Evolutionary conservation across 192 early-diverging fungal genomes (phyloP).

Genomic region (Chytriomyces sp.): DNA sequence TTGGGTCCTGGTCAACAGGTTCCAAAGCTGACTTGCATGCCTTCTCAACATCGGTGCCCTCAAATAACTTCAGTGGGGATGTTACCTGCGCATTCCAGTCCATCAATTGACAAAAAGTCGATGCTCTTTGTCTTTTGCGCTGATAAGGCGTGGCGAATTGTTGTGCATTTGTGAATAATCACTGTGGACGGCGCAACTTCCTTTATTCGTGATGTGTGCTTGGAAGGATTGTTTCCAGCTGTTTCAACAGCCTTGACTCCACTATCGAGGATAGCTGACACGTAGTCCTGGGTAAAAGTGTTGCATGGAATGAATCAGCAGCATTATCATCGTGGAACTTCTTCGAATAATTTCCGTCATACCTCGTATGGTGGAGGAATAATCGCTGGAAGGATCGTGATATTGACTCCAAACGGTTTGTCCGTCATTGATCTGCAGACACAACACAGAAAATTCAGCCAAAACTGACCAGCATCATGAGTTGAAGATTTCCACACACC

Average conservation of each 20-base stretch:
- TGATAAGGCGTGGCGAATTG: slow-evolving; percentile 67
- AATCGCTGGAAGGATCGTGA: slow-evolving; percentile 71
- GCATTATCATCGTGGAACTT: neutral
- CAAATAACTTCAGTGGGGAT: neutral
- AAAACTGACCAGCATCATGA: neutral
- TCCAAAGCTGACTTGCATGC: too few species aligned
- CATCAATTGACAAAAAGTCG: slow-evolving; percentile 65
- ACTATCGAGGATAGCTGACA: slow-evolving; percentile 65
- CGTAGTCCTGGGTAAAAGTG: slow-evolving; percentile 47
- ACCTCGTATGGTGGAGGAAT: slow-evolving; percentile 70
- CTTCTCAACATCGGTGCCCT: too few species aligned
- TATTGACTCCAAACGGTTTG: slow-evolving; percentile 75
- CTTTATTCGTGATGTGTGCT: slow-evolving; percentile 69
- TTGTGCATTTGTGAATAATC: slow-evolving; percentile 75
- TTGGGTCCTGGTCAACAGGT: too few species aligned
- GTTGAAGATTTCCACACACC: neutral
- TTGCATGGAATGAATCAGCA: neutral
- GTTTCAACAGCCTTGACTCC: slow-evolving; percentile 76
- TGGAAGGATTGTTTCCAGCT: slow-evolving; percentile 73
- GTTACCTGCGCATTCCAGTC: slow-evolving; percentile 67
- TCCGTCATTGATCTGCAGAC: slow-evolving; percentile 68
- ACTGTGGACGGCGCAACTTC: slow-evolving; percentile 44
- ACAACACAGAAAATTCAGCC: neutral
- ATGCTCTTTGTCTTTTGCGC: slow-evolving; percentile 53
- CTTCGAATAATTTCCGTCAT: neutral